A percentile compares a stretch with the other conserved stretches of the same genome.
Evolutionary conservation across 1,139 yeast genomes (phyloP).

Genomic region (Suhomyces taliae): DNA sequence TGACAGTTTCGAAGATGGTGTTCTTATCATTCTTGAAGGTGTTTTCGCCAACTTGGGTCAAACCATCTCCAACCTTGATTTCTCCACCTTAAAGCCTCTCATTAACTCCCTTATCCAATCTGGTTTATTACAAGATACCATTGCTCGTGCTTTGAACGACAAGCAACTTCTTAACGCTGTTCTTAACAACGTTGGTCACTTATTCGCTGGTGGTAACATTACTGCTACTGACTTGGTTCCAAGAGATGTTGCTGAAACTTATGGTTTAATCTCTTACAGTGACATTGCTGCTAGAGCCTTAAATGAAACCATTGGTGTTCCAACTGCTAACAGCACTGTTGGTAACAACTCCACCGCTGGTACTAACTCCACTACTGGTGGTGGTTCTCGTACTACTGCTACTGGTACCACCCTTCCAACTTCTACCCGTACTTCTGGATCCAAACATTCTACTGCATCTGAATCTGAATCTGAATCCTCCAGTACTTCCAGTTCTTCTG

Average conservation of each 20-base stretch:
- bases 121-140: conserved; percentile 27
- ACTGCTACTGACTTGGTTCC: conserved; percentile 18
- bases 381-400: not conserved
- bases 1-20: conserved; percentile 28
- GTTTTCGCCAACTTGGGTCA: conserved; percentile 26
- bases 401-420: not conserved
- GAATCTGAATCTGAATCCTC: not conserved
- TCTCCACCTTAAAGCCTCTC: conserved; percentile 23
- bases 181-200: conserved; percentile 20
- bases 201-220: conserved; percentile 18
- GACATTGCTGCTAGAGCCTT: not conserved
- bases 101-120: conserved; percentile 25
- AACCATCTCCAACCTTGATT: conserved; percentile 10
- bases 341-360: conserved; percentile 1
- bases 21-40: conserved; percentile 27
- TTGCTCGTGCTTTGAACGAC: conserved; percentile 29
- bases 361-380: not conserved
- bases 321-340: not conserved
- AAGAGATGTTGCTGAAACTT: conserved; percentile 12
- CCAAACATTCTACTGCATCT: not conserved
- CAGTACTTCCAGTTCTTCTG: not conserved
- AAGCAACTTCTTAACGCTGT: conserved; percentile 26
- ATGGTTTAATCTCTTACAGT: conserved; percentile 1
- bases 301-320: not conserved
- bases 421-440: not conserved